Conservation (phyloP, 2,329 filamentous ascomycete species). For the Cladosporium sp. region DNA sequence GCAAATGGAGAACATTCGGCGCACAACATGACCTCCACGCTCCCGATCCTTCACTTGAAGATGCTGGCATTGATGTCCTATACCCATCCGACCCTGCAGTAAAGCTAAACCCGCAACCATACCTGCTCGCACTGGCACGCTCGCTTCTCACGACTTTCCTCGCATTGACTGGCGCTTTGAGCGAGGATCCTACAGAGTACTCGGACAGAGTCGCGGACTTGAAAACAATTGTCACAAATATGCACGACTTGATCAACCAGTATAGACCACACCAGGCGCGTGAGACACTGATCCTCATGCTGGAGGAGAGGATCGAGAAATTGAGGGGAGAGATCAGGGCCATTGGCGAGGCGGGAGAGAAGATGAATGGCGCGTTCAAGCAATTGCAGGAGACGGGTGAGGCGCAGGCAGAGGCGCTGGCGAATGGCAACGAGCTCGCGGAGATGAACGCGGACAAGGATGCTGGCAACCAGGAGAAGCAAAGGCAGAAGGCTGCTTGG, state of each 20-base stretch:
- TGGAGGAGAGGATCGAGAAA: conserved; percentile 79
- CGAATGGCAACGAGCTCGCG: not conserved
- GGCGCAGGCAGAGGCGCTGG: not conserved
- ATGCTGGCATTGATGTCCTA: conserved; percentile 71
- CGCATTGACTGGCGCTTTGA: conserved; percentile 74
- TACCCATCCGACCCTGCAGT: conserved; percentile 54
- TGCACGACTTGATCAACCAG: conserved; percentile 90
- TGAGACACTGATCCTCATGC: conserved; percentile 81
- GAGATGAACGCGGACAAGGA: not conserved
- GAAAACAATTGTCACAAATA: conserved; percentile 81
- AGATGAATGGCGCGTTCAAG: conserved; percentile 52
- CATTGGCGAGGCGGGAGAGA: conserved; percentile 67
- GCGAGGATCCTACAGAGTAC: conserved; percentile 61
- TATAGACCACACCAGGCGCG: conserved; percentile 91
- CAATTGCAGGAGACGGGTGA: conserved; percentile 4
- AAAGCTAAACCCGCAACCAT: conserved; percentile 50
- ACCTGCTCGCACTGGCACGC: conserved; percentile 73
- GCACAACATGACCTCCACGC: conserved; percentile 64
- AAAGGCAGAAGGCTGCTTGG: conserved; percentile 24
- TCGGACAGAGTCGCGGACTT: conserved; percentile 75
- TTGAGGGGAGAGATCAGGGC: conserved; percentile 72
- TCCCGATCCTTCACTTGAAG: conserved; percentile 66
- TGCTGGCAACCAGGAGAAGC: not conserved
- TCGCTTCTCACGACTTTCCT: conserved; percentile 86
- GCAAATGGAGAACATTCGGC: conserved; percentile 76